Percentiles rank a stretch among this genome's conserved stretches.
Conservation (phyloP, 192 early-diverging fungal species). For the Backusella circina region DNA sequence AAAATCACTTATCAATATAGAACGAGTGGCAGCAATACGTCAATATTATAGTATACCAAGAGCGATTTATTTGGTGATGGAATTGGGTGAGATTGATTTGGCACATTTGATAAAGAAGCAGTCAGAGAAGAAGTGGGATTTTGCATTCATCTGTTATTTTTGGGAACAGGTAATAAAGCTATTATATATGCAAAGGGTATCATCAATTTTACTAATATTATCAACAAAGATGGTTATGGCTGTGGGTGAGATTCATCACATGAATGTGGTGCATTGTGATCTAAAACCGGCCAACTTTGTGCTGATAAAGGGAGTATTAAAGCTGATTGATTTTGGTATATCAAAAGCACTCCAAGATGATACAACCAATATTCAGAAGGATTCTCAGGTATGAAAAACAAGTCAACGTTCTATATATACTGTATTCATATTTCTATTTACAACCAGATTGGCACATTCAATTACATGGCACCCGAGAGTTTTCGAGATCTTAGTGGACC, state of each 20-base stretch:
- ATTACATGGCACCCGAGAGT: slow-evolving; percentile 96
- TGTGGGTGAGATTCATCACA: slow-evolving; percentile 82
- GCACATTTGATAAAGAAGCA: slow-evolving; percentile 56
- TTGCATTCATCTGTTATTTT: slow-evolving; percentile 77
- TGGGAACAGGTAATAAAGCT: slow-evolving; percentile 69
- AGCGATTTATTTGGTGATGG: slow-evolving; percentile 54
- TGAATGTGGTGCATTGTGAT: slow-evolving; percentile 89
- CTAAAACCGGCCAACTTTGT: slow-evolving; percentile 97
- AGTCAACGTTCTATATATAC: too few relatives aligned
- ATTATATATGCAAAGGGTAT: neutral
- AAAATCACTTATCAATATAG: slow-evolving; percentile 54
- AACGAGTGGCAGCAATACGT: slow-evolving; percentile 75
- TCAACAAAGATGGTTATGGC: slow-evolving; percentile 80
- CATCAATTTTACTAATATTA: neutral
- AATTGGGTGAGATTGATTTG: slow-evolving; percentile 89
- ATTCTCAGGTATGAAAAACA: slow-evolving; percentile 57
- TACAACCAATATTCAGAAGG: slow-evolving; percentile 90
- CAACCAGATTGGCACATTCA: slow-evolving; percentile 73
- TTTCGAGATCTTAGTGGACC: neutral
- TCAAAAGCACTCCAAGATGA: slow-evolving; percentile 92
- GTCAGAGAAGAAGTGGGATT: slow-evolving; percentile 49
- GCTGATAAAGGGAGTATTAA: slow-evolving; percentile 78
- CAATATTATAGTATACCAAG: slow-evolving; percentile 66
- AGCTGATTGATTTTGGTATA: slow-evolving; percentile 98
- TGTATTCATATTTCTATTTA: too few relatives aligned